phyloP scores from a whole-genome alignment of 805 yeast species.

The Yamadazyma nakazawae region DNA sequence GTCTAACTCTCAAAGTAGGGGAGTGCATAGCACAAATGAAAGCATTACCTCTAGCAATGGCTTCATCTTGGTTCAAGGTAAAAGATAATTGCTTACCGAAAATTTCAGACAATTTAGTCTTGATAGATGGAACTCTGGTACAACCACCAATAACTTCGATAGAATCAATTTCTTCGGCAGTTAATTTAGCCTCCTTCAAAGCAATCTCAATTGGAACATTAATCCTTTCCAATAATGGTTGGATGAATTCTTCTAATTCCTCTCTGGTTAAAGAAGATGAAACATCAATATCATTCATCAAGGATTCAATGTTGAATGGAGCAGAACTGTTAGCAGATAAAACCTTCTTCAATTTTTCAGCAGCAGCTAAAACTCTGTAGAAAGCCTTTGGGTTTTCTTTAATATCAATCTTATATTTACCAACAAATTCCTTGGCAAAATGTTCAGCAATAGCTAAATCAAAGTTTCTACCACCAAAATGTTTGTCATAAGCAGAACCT shows the following conservation, averaged over 20 bases:
- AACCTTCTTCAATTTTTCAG: slow-evolving; percentile 93
- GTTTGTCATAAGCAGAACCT: slow-evolving; percentile 90
- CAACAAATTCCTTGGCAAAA: slow-evolving; percentile 88
- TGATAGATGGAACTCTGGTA: slow-evolving; percentile 93
- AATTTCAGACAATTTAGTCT: slow-evolving; percentile 72
- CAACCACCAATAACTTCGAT: slow-evolving; percentile 98
- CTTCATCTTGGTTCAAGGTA: slow-evolving; percentile 98
- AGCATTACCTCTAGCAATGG: slow-evolving; percentile 98
- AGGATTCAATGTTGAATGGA: slow-evolving; percentile 92
- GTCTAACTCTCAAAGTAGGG: slow-evolving; percentile 97
- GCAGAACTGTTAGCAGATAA: slow-evolving; percentile 94
- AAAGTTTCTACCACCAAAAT: slow-evolving; percentile 97
- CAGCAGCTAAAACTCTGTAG: slow-evolving; percentile 85
- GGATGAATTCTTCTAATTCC: slow-evolving; percentile 84
- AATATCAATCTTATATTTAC: slow-evolving; percentile 91
- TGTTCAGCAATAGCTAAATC: slow-evolving; percentile 93
- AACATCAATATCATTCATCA: slow-evolving; percentile 96
- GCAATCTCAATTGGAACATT: slow-evolving; percentile 78
- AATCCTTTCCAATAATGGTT: slow-evolving; percentile 76
- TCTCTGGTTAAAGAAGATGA: slow-evolving; percentile 85
- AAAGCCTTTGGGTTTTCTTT: slow-evolving; percentile 90
- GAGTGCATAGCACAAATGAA: slow-evolving; percentile 99
- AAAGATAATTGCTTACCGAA: slow-evolving; percentile 85
- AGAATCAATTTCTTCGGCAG: slow-evolving; percentile 74
- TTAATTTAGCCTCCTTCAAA: slow-evolving; percentile 71